phyloP scores from a whole-genome alignment of 1,284 basidiomycete genomes.

The Pseudozyma tsukubaensis region DNA sequence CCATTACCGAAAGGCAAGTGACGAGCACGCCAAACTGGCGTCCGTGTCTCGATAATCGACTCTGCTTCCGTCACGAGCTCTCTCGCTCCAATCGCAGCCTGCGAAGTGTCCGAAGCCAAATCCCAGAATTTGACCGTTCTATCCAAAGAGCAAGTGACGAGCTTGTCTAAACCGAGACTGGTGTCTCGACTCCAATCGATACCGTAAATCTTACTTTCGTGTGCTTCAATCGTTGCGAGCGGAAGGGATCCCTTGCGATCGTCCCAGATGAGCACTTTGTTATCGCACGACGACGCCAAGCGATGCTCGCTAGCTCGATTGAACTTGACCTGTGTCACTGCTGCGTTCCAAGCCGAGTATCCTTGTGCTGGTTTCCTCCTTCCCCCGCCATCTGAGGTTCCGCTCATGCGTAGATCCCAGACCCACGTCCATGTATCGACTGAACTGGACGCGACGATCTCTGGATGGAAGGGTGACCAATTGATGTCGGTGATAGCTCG shows the following conservation, averaged over 20 bases:
- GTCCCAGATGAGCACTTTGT: conserved; percentile 68
- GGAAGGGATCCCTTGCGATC: conserved; percentile 62
- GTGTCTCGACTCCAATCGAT: conserved; percentile 65
- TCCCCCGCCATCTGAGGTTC: conserved; percentile 19
- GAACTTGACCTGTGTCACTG: conserved; percentile 67
- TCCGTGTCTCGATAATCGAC: conserved; percentile 77
- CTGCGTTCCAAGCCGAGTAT: conserved; percentile 67
- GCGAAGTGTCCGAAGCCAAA: conserved; percentile 47
- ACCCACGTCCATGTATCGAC: conserved; percentile 68
- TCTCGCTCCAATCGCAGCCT: conserved; percentile 56
- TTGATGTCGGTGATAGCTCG: conserved; percentile 68
- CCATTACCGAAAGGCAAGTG: conserved; percentile 92
- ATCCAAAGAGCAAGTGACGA: conserved; percentile 67
- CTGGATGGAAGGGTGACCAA: conserved; percentile 66
- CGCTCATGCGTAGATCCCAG: conserved; percentile 64
- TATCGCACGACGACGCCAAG: conserved; percentile 59
- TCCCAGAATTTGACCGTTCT: conserved; percentile 67
- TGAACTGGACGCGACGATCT: conserved; percentile 64
- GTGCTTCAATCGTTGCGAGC: conserved; percentile 61
- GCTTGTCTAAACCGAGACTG: conserved; percentile 56
- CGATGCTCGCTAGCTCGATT: conserved; percentile 53
- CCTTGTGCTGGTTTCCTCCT: conserved; percentile 60
- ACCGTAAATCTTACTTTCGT: conserved; percentile 67
- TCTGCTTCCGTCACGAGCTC: conserved; percentile 63
- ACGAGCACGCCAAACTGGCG: conserved; percentile 94